Evolutionary conservation across 371 early-diverging fungal species (phyloP).

Genomic region (Apophysomyces ossiformis): DNA sequence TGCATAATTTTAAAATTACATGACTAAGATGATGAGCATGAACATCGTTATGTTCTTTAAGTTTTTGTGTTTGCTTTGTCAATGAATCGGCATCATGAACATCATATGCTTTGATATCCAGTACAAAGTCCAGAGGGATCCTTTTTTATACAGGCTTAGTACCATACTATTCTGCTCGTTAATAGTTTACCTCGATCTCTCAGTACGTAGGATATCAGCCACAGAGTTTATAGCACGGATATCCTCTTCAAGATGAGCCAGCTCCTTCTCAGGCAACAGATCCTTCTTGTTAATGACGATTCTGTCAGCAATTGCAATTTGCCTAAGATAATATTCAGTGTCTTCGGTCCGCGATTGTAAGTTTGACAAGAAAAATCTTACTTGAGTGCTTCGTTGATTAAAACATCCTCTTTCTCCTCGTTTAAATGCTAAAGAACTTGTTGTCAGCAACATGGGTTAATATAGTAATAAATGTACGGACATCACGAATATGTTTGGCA

Average conservation of each 20-base stretch:
- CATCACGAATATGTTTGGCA: constrained; percentile 76
- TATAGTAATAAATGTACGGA: neutral
- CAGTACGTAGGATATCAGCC: constrained; percentile 61
- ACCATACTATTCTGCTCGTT: too few species aligned
- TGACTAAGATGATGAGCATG: constrained; percentile 50
- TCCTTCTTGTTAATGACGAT: constrained; percentile 96
- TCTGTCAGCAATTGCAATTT: constrained; percentile 95
- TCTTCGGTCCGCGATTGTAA: neutral
- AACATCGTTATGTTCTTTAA: constrained; percentile 31
- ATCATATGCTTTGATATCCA: constrained; percentile 81
- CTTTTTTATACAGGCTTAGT: constrained; percentile 23
- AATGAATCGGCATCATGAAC: constrained; percentile 39
- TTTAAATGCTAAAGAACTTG: constrained; percentile 45
- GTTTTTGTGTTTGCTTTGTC: constrained; percentile 38
- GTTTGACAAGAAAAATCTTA: constrained; percentile 24
- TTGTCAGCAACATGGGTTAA: neutral
- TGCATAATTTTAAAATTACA: constrained; percentile 33
- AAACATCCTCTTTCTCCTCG: constrained; percentile 57
- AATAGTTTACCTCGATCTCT: constrained; percentile 54
- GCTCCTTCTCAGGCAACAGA: constrained; percentile 58
- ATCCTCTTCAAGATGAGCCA: constrained; percentile 55
- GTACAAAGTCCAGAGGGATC: constrained; percentile 75
- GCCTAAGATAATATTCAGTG: constrained; percentile 49
- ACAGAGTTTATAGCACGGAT: constrained; percentile 64
- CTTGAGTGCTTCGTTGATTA: constrained; percentile 75